phyloP scores from a whole-genome alignment of 1,284 basidiomycete species.

The Dichomitus squalens region DNA sequence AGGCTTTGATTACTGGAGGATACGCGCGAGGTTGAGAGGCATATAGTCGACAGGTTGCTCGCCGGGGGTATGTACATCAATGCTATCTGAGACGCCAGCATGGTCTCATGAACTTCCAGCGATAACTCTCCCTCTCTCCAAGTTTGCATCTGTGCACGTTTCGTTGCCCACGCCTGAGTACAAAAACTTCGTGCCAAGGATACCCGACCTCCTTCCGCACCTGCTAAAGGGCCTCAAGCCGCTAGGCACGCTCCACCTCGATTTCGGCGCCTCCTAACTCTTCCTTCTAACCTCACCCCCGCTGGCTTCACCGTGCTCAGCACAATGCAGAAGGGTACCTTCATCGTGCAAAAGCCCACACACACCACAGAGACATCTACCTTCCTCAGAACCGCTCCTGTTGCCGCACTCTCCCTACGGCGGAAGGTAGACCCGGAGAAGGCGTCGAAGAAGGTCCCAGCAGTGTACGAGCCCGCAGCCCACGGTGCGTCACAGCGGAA shows the following conservation, averaged over 20 bases:
- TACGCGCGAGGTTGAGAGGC: conserved; percentile 60
- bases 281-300: conserved; percentile 60
- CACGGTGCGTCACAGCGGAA: conserved; percentile 60
- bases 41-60: conserved; percentile 75
- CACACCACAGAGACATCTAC: conserved; percentile 38
- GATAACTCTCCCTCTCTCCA: conserved; percentile 53
- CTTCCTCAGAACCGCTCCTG: conserved; percentile 36
- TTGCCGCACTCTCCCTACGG: conserved; percentile 45
- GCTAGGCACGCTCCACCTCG: conserved; percentile 66
- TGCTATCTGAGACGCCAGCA: conserved; percentile 9
- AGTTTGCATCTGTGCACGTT: conserved; percentile 67
- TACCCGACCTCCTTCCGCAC: conserved; percentile 60
- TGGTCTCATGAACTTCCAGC: conserved; percentile 43
- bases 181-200: conserved; percentile 49
- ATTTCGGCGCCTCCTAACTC: conserved; percentile 46
- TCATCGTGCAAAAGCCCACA: conserved; percentile 71
- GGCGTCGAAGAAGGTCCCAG: conserved; percentile 74
- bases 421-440: conserved; percentile 58
- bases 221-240: conserved; percentile 60
- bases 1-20: conserved; percentile 65
- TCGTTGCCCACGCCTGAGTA: conserved; percentile 65
- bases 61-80: conserved; percentile 60
- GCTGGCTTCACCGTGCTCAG: conserved; percentile 63
- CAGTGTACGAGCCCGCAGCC: conserved; percentile 65
- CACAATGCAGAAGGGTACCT: conserved; percentile 38